Conservation (phyloP, 2,329 filamentous ascomycete genomes). For the Myriosclerotinia scirpicola region DNA sequence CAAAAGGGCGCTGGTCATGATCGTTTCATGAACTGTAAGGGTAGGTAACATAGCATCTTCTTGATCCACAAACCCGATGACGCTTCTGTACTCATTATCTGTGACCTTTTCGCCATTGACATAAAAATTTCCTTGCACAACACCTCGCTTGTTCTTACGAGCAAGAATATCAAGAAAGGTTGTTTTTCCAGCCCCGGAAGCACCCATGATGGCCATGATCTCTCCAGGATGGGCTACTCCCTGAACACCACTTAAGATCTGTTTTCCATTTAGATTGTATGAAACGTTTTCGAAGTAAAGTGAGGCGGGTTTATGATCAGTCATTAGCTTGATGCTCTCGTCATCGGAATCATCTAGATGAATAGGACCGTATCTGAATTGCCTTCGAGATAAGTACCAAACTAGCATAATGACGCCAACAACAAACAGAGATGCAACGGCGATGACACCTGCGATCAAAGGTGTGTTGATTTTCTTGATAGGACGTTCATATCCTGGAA, state of each 20-base stretch:
- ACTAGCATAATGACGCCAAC: constrained; percentile 80
- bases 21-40: constrained; percentile 95
- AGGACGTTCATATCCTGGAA: constrained; percentile 85
- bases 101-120: constrained; percentile 90
- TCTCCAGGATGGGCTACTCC: constrained; percentile 94
- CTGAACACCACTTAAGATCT: constrained; percentile 76
- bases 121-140: constrained; percentile 76
- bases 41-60: constrained; percentile 97
- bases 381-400: constrained; percentile 85
- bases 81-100: constrained; percentile 82
- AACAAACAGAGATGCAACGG: constrained; percentile 79
- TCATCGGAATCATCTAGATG: constrained; percentile 87
- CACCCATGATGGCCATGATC: constrained; percentile 95
- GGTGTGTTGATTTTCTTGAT: constrained; percentile 97
- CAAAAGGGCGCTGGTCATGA: constrained; percentile 87
- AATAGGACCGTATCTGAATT: constrained; percentile 69
- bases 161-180: constrained; percentile 95
- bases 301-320: constrained; percentile 86
- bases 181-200: constrained; percentile 95
- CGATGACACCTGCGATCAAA: constrained; percentile 91
- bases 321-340: constrained; percentile 80
- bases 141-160: constrained; percentile 91
- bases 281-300: constrained; percentile 85
- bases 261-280: constrained; percentile 83
- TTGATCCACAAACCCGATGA: constrained; percentile 96